phyloP scores from a whole-genome alignment of 345 rosid genomes.

The Eucalyptus regnans region DNA sequence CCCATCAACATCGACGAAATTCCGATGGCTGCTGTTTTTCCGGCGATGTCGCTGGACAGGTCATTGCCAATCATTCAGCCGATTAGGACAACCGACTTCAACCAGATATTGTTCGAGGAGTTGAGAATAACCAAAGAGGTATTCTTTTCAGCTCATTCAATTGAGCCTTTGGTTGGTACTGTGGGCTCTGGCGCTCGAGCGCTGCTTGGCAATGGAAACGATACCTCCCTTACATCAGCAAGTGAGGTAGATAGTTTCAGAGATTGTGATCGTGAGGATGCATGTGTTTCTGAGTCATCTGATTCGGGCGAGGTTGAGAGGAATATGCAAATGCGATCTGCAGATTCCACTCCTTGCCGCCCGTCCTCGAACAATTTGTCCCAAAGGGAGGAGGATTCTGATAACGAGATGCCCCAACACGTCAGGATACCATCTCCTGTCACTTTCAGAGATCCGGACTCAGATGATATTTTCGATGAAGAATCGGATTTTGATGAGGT shows the following conservation, averaged over 20 bases:
- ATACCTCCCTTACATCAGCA: neutral
- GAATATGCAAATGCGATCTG: neutral
- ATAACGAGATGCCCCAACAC: conserved; percentile 14
- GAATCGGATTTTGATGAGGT: conserved; percentile 11
- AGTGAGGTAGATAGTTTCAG: neutral
- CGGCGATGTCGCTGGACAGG: conserved; percentile 10
- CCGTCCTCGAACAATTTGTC: conserved; percentile 23
- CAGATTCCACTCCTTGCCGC: conserved; percentile 9
- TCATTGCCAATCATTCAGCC: conserved; percentile 58
- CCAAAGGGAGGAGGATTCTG: conserved; percentile 15
- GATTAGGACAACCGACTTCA: conserved; percentile 11
- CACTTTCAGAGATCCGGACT: conserved; percentile 40
- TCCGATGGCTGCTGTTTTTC: conserved; percentile 42
- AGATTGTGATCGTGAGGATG: neutral
- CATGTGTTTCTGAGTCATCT: neutral
- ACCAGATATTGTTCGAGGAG: conserved; percentile 3
- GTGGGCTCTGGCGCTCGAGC: neutral
- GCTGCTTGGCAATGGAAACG: neutral
- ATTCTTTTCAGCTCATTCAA: neutral
- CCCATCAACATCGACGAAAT: conserved; percentile 52
- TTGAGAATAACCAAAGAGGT: neutral
- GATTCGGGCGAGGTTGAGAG: neutral
- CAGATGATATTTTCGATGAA: conserved; percentile 12
- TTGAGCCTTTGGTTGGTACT: neutral
- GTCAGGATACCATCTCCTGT: conserved; percentile 28